Conservation (phyloP, 139 green algal species). For the Nannochloris sp. region DNA sequence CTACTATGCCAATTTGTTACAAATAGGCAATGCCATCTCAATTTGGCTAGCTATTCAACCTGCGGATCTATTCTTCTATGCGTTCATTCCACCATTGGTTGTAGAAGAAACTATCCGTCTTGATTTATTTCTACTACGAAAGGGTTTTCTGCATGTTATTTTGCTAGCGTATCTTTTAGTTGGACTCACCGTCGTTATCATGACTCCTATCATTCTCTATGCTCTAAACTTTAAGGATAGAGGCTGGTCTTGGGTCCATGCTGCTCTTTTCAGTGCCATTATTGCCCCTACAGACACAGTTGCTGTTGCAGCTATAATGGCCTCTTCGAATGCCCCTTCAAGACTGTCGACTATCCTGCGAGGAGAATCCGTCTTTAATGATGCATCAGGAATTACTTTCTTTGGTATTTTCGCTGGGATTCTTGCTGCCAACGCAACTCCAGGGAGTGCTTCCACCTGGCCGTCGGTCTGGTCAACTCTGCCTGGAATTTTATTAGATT, state of each 20-base stretch:
- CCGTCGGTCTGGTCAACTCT: neutral
- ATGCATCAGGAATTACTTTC: constrained; percentile 64
- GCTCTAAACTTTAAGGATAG: constrained; percentile 32
- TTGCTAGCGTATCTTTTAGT: constrained; percentile 1
- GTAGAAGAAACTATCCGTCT: constrained; percentile 38
- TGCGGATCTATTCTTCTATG: constrained; percentile 70
- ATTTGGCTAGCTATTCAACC: constrained; percentile 33
- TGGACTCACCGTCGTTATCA: neutral
- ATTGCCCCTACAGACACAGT: constrained; percentile 70
- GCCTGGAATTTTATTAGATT: neutral
- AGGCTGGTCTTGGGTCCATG: constrained; percentile 52
- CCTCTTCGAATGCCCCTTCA: constrained; percentile 50
- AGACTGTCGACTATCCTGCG: constrained; percentile 54
- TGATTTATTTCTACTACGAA: constrained; percentile 68
- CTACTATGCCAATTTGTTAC: constrained; percentile 9
- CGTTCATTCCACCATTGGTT: constrained; percentile 65
- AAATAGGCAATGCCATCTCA: neutral
- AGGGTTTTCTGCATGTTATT: neutral
- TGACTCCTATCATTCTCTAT: constrained; percentile 67
- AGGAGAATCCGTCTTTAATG: constrained; percentile 74
- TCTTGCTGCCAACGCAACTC: neutral
- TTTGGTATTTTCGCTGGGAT: constrained; percentile 51
- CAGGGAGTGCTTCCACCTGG: neutral
- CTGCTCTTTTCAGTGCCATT: constrained; percentile 53
- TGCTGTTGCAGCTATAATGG: constrained; percentile 54